Conservation (phyloP, 73 alveolate genomes). For the Tetrahymena elliotti region DNA sequence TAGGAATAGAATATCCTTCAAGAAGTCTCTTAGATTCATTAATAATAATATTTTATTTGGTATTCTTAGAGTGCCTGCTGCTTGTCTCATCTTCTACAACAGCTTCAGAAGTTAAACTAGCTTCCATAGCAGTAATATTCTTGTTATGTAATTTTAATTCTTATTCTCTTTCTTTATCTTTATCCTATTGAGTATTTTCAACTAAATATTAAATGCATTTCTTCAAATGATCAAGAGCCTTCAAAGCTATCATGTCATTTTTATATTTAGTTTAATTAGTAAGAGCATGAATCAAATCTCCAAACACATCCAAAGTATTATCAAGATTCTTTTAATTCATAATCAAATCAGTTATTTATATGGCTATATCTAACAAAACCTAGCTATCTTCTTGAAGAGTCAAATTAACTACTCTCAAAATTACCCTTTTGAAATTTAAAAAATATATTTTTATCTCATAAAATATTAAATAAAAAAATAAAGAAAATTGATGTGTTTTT, state of each 20-base stretch:
- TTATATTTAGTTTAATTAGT: constrained; percentile 35
- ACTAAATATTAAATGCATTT: constrained; percentile 2
- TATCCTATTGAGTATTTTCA: not conserved
- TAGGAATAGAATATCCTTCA: constrained; percentile 23
- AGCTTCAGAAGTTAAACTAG: not conserved
- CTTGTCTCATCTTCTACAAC: not conserved
- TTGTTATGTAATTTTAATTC: not conserved
- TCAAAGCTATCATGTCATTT: constrained; percentile 2
- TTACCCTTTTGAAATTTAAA: not conserved
- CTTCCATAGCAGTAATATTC: not conserved
- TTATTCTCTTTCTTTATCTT: not conserved
- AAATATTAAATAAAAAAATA: no score
- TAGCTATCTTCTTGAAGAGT: constrained; percentile 29
- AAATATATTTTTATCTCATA: no score
- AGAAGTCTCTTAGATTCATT: not conserved
- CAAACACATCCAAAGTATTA: constrained; percentile 4
- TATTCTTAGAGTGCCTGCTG: constrained; percentile 2
- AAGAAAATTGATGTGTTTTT: no score
- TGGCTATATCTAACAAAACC: not conserved
- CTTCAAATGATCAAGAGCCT: constrained; percentile 5
- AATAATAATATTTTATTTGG: not conserved
- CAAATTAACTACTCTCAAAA: constrained; percentile 31
- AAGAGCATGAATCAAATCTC: constrained; percentile 34
- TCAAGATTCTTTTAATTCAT: constrained; percentile 17
- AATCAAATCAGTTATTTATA: constrained; percentile 25